phyloP scores from a whole-genome alignment of 2,329 filamentous ascomycete genomes.

The Metarhizium anisopliae region DNA sequence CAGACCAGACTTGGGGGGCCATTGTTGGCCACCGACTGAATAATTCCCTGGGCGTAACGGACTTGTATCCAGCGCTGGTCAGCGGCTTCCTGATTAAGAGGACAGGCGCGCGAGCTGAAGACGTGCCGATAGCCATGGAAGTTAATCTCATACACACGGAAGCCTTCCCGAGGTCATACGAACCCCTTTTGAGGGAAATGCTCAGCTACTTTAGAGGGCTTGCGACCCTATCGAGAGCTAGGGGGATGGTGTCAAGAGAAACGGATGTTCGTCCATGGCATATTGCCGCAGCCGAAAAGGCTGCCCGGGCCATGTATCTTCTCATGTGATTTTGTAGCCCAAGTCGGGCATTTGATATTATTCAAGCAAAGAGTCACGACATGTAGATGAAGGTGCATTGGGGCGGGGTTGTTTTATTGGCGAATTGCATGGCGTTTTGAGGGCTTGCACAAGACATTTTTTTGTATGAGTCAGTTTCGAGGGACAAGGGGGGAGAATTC shows the following conservation, averaged over 20 bases:
- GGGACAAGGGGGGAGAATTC: background rate
- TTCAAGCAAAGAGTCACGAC: background rate
- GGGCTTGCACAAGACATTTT: background rate
- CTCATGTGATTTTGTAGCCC: constrained; percentile 41
- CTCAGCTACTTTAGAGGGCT: constrained; percentile 60
- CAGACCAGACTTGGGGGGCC: constrained; percentile 69
- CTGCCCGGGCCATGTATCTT: constrained; percentile 54
- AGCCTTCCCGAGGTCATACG: constrained; percentile 42
- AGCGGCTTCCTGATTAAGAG: constrained; percentile 61
- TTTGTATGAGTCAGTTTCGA: background rate
- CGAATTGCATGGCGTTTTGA: background rate
- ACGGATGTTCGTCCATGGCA: constrained; percentile 68
- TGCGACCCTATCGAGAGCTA: constrained; percentile 58
- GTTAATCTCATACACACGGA: constrained; percentile 55
- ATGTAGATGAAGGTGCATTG: background rate
- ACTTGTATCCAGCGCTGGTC: constrained; percentile 47
- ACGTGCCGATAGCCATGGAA: constrained; percentile 52
- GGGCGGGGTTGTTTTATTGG: constrained; percentile 3
- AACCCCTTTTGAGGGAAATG: constrained; percentile 61
- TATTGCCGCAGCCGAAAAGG: constrained; percentile 62
- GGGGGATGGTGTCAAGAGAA: constrained; percentile 51
- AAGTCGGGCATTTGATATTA: constrained; percentile 10
- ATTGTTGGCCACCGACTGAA: constrained; percentile 58
- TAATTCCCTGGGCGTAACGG: constrained; percentile 46
- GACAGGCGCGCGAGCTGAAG: constrained; percentile 44